Evolutionary conservation across 345 rosid genomes (phyloP), one percentile per base, ranked within the genome.

Genomic region (Eucalyptus regnans): DNA sequence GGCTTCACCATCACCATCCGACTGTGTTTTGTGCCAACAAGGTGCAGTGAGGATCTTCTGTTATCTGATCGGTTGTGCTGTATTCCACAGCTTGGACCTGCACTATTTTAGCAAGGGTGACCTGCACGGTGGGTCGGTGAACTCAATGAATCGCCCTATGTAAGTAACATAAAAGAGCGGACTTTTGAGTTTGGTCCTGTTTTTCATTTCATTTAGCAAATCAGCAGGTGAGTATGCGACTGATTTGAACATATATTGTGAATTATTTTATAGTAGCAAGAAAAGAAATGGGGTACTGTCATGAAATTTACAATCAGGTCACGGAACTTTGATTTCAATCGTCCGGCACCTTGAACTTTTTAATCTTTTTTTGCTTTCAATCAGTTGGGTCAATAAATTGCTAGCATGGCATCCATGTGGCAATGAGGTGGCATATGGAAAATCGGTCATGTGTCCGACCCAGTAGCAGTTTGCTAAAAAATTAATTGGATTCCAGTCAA

Each of bases 1-100:
- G 54, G 66, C 51, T 87, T 83, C 71, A 56, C 96, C 97, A 87
- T 83, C 71, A 56, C 96, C 97, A 87, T 85, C 94, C 97, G 50
- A 96, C 81, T 25, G 95, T 90, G 92, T 96, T 95, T 54, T 91
- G 93, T 14, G 97, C 95, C 58, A 95, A 93, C 2, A 95, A 89
- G 2, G 96, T 93, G 9, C 98, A 97, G 79, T 92, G 92, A 10
- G 91, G 91, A 62, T 89, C 86, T 8, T 89, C 89, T 31, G 88
- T 90, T 92, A 91, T 91, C 76, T 95, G 95, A 50, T 92, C 89
- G n/a, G n/a, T 9, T 58, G 64, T 25, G 64, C 29, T 25, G 64
- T 10, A 58, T 58, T 58, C 64, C 64, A 10, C 64, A 58, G 64
- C 64, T 25, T 58, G 2, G 64, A 58, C 64, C 64, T 58, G n/a